Conservation (phyloP, 345 rosid genomes). For the Hibiscus syriacus region DNA sequence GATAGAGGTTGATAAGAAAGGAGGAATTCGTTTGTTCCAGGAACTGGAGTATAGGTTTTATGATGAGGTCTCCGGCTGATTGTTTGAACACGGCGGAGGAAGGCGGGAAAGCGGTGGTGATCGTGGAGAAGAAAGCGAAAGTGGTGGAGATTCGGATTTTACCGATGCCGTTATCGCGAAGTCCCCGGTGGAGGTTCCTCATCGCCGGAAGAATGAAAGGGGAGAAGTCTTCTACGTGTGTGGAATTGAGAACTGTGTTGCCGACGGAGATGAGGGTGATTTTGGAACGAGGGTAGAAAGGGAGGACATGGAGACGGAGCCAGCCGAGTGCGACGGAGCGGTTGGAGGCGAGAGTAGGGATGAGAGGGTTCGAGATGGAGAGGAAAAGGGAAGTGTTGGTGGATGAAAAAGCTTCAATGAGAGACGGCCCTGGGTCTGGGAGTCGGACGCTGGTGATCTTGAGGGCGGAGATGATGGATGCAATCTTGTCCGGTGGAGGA, state of each 20-base stretch:
- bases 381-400: slow-evolving; percentile 73
- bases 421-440: slow-evolving; percentile 41
- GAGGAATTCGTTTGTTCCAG: slow-evolving; percentile 63
- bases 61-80: slow-evolving; percentile 45
- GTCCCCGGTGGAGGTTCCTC: slow-evolving; percentile 45
- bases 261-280: slow-evolving; percentile 79
- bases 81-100: slow-evolving; percentile 64
- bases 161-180: no score
- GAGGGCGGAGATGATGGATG: slow-evolving; percentile 35
- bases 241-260: slow-evolving; percentile 44
- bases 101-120: slow-evolving; percentile 72
- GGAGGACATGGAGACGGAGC: slow-evolving; percentile 70
- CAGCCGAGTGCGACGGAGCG: slow-evolving; percentile 64
- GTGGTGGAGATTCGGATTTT: no score
- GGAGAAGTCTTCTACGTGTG: slow-evolving; percentile 28
- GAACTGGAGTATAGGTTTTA: slow-evolving; percentile 61
- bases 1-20: slow-evolving; percentile 67
- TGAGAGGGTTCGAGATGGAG: no score
- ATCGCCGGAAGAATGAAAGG: slow-evolving; percentile 62
- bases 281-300: slow-evolving; percentile 65
- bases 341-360: slow-evolving; percentile 64
- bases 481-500: slow-evolving; percentile 23
- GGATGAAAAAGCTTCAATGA: slow-evolving; percentile 67
- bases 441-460: slow-evolving; percentile 50
- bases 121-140: slow-evolving; percentile 64